Conservation (phyloP, 257 asterid genomes). For the Knoxia roxburghii region DNA sequence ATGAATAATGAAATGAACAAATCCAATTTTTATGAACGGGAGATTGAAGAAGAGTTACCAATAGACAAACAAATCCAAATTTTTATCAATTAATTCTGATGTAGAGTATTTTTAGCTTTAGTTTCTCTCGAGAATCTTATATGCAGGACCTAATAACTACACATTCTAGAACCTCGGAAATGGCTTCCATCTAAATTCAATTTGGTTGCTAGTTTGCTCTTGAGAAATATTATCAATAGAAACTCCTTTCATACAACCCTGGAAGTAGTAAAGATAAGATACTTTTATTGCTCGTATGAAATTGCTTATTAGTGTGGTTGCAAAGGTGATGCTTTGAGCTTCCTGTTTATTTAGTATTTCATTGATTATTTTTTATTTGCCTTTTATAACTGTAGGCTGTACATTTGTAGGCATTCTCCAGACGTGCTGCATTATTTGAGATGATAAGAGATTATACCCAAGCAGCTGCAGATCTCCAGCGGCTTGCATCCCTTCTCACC, state of each 20-base stretch:
- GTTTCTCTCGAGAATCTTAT: not conserved
- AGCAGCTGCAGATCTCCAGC: conserved; percentile 76
- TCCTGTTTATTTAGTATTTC: not conserved
- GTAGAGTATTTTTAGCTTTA: not conserved
- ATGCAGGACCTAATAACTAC: not conserved
- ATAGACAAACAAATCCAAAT: not conserved
- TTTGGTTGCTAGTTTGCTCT: not conserved
- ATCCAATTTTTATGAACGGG: too few species aligned
- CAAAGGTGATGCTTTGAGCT: not conserved
- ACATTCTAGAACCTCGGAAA: not conserved
- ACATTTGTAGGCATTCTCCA: conserved; percentile 68
- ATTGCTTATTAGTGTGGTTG: not conserved
- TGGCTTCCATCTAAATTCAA: not conserved
- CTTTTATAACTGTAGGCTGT: not conserved
- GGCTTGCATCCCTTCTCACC: conserved; percentile 56
- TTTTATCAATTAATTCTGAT: not conserved
- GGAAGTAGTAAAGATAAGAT: not conserved
- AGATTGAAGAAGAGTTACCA: too few species aligned
- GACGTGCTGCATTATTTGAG: conserved; percentile 74
- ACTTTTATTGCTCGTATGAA: not conserved
- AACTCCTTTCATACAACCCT: not conserved
- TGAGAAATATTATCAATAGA: not conserved
- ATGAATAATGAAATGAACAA: not conserved
- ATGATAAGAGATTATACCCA: conserved; percentile 88
- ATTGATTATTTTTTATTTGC: not conserved